Base-by-base conservation (phyloP, 2,329 filamentous ascomycete species). In the Phyllosticta citribraziliensis region DNA sequence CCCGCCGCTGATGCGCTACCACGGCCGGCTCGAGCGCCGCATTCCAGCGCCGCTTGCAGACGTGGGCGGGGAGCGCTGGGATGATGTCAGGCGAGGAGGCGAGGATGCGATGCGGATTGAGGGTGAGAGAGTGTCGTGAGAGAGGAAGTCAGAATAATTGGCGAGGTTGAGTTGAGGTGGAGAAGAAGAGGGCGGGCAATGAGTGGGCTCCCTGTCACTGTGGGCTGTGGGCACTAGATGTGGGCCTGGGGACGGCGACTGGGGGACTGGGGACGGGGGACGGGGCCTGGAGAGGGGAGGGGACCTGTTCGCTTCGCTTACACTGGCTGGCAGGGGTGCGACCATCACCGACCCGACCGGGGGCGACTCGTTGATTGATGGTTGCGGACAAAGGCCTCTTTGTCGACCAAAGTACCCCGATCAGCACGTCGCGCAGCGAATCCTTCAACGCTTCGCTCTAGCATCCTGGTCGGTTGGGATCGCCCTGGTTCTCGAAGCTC, bases 331-430 rank as follows among this genome's bases (percentile, higher is more conserved):
- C 52, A 52, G 54, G 57, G 57, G 47, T 59, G 51, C 27, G 51
- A 30, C 50, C 51, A 33, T 52, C 50, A 52, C 50, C 22, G 27
- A 35, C 30, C 30, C 20, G 54, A 52, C 52, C 27, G 6, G 25
- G 27, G 30, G 2, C 52, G 57, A 30, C 51, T 51, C 52, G 57
- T 30, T n/a, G 27, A 22, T 25, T 55, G 33, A 55, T 40, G 51
- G 51, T 20, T 24, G 51, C 51, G 51, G 51, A 56, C 58, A 61
- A 61, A 55, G 57, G 58, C 55, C 59, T 54, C 59, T 57, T 61
- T 61, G 59, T 61, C 59, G 27, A 57, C 54, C 57, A 55, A 51
- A 50, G 60, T 61, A 61, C 60, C 58, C 54, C 60, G 60, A 61
- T 61, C 60, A 54, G 55, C 33, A 17, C 33, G 33, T 40, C 33